Percentiles rank a stretch among this genome's conserved stretches.
Conservation (phyloP, 306 rosid genomes). For the Ammopiptanthus mongolicus region DNA sequence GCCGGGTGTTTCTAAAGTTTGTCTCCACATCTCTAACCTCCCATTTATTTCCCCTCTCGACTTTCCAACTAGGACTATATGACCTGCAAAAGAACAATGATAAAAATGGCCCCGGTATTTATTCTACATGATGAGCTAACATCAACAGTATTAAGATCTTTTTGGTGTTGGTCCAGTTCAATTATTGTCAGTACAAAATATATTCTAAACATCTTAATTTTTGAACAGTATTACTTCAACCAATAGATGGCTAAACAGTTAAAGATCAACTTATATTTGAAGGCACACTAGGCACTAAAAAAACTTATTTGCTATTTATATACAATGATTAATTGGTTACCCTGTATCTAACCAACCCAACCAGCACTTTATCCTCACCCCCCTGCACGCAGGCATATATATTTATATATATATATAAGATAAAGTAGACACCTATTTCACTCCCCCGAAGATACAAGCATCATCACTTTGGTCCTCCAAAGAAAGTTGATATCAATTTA, state of each 20-base stretch:
- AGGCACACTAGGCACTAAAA: background rate
- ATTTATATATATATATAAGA: background rate
- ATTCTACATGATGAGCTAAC: background rate
- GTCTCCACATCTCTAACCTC: too few species aligned
- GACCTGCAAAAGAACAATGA: too few species aligned
- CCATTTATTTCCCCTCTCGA: too few species aligned
- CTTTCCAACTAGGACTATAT: too few species aligned
- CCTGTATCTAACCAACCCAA: too few species aligned
- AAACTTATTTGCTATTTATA: too few species aligned
- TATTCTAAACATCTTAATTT: background rate
- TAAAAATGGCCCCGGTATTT: background rate
- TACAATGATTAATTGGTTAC: too few species aligned
- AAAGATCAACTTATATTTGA: background rate
- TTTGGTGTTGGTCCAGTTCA: background rate
- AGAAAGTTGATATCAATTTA: background rate
- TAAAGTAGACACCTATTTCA: background rate
- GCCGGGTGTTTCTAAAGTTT: too few species aligned
- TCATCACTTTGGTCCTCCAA: constrained; percentile 2
- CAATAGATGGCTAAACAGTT: background rate
- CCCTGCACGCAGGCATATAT: background rate
- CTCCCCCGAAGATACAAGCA: background rate
- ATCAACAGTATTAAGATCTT: background rate
- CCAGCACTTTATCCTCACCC: background rate
- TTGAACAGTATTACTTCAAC: background rate
- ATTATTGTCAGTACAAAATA: background rate